Evolutionary conservation across 2,329 filamentous ascomycete species (phyloP), one percentile per base, ranked within the genome.

Genomic region (Aureobasidium sp.): DNA sequence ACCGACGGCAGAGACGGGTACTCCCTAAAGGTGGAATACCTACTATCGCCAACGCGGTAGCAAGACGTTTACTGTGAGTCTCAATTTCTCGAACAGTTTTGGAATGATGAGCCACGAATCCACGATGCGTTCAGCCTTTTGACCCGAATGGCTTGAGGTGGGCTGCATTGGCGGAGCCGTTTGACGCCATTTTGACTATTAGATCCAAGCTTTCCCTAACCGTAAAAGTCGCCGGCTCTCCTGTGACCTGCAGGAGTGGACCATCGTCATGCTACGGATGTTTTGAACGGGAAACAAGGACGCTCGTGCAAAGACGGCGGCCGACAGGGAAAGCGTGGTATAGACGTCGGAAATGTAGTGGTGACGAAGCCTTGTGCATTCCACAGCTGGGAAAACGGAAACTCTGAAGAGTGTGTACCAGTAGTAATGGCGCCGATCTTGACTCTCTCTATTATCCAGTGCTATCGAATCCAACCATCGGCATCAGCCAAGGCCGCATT

Each of bases 361-460:
- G 27, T 48, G 45, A 60, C 61, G 51, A 61, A 69, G 21, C 21
- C 21, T 21, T 21, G 21, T 21, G 21, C 54, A 59, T 59, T 59
- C 54, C 54, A 48, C 42, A 30, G 5, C 6, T 41, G 16, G 14
- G 29, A 25, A 42, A 16, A 25, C 25, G 21, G 44, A 59, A 59
- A 34, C 25, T 57, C 32, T 21, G 21, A 21, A 21, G 21, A 21
- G 21, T 21, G 21, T 59, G 32, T 16, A 34, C 42, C 55, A 49
- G 27, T 32, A 34, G 30, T 21, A 7, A 8, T 5, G 50, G 21
- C 45, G 57, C 57, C 57, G 57, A 59, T 59, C 57, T 30, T 59
- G 57, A 59, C 57, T 59, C 34, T 50, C 36, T 36, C 21, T 50
- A 10, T 2, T 21, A 21, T 21, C 21, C 21, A 21, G 21, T 21